Percentiles rank a stretch among this genome's conserved stretches.
Conservation (phyloP, 495 filamentous ascomycete genomes). For the Penicillium psychrofluorescens region DNA sequence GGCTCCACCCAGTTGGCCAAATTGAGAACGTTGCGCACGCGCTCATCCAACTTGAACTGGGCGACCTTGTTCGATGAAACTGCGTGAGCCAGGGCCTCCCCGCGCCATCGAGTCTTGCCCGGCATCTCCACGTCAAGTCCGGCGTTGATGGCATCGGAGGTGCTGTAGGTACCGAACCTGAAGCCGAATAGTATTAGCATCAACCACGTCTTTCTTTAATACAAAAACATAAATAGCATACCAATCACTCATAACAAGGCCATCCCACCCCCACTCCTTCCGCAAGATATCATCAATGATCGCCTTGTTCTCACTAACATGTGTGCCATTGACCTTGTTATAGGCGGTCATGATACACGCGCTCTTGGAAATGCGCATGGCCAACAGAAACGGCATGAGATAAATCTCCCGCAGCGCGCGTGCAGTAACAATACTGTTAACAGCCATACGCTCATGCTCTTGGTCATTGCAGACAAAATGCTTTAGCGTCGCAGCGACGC, state of each 20-base stretch:
- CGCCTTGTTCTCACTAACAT: conserved; percentile 58
- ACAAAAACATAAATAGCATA: conserved; percentile 19
- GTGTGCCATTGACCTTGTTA: conserved; percentile 65
- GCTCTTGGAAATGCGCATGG: conserved; percentile 55
- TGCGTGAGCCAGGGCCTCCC: conserved; percentile 50
- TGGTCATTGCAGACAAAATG: conserved; percentile 69
- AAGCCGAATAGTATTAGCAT: too few relatives aligned
- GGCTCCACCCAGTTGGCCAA: conserved; percentile 57
- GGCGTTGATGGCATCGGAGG: conserved; percentile 57
- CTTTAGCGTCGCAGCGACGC: conserved; percentile 58
- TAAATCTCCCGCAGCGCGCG: conserved; percentile 74
- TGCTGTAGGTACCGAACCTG: conserved; percentile 59
- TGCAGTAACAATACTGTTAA: conserved; percentile 59
- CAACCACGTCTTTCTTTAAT: too few relatives aligned
- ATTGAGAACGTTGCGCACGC: conserved; percentile 55
- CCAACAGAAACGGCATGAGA: conserved; percentile 65
- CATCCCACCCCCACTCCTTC: conserved; percentile 66
- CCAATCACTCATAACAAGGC: conserved; percentile 67
- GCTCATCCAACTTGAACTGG: conserved; percentile 51
- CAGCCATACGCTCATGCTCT: conserved; percentile 60
- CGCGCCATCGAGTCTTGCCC: conserved; percentile 59
- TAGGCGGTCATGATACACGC: conserved; percentile 71
- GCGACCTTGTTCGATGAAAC: conserved; percentile 53
- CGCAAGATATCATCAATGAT: conserved; percentile 59
- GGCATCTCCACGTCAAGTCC: conserved; percentile 74